These are phyloP conservation scores for Euphorbia tirucalli DNA, from an alignment of 345 rosid species.

Conservation along the genomic window DNA sequence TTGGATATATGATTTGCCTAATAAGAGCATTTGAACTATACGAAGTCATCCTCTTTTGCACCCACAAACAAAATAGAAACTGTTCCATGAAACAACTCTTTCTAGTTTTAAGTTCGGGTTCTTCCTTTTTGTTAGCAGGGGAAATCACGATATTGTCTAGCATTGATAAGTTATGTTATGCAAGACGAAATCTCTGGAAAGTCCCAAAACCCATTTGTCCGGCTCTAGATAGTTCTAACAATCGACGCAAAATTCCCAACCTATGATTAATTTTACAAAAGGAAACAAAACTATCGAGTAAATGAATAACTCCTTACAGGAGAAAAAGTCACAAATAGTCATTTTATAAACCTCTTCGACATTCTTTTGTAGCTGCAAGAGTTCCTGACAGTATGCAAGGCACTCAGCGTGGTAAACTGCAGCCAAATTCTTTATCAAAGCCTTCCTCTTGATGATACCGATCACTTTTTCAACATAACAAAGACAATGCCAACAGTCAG, in stretches of 20 bases:
- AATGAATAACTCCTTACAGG: not conserved
- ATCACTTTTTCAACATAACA: conserved; percentile 49
- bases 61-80: not conserved
- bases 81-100: not conserved
- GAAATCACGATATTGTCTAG: not conserved
- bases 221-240: not conserved
- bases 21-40: not conserved
- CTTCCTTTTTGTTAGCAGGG: not conserved
- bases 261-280: not conserved
- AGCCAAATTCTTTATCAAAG: conserved; percentile 85
- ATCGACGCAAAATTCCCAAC: not conserved
- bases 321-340: not conserved
- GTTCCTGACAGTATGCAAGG: conserved; percentile 75
- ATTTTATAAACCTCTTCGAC: conserved; percentile 63
- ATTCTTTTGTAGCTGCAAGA: conserved; percentile 75
- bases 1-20: not conserved
- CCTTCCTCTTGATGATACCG: conserved; percentile 92
- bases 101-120: too few relatives aligned
- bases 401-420: conserved; percentile 82
- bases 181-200: too few relatives aligned
- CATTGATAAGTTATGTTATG: not conserved
- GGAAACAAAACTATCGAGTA: not conserved
- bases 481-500: not conserved
- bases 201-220: too few relatives aligned
- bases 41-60: not conserved